These are phyloP conservation scores for Lactifluus hygrophoroides DNA, from an alignment of 768 basidiomycete species.

Conservation along the genomic window DNA sequence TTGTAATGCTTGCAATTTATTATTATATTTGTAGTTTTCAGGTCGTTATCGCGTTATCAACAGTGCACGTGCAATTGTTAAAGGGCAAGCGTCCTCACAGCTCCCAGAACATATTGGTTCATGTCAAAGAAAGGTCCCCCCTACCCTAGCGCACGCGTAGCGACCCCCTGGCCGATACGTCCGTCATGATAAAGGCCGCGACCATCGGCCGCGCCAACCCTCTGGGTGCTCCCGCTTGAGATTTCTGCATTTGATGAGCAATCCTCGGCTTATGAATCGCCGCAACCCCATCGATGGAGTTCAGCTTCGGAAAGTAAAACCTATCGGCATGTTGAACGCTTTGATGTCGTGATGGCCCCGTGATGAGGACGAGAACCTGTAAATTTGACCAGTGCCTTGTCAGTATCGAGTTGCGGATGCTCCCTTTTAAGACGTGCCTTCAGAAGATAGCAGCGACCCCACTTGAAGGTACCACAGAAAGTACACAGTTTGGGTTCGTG, in stretches of 20 bases:
- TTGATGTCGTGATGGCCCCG: neutral
- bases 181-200: neutral
- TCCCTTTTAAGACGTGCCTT: neutral
- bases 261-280: neutral
- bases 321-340: neutral
- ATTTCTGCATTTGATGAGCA: neutral
- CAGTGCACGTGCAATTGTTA: too few relatives aligned
- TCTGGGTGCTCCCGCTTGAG: neutral
- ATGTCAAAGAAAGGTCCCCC: too few relatives aligned
- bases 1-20: too few relatives aligned
- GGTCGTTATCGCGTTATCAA: too few relatives aligned
- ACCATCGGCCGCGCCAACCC: neutral
- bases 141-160: too few relatives aligned
- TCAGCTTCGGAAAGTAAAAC: neutral
- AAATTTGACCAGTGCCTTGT: neutral
- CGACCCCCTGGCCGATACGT: too few relatives aligned
- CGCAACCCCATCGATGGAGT: neutral
- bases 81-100: too few relatives aligned
- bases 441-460: neutral
- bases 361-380: neutral
- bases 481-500: neutral
- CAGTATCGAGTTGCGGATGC: neutral
- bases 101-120: too few relatives aligned
- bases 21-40: too few relatives aligned
- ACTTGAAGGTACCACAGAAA: neutral